A percentile compares a stretch with the other conserved stretches of the same genome.
phyloP scores from a whole-genome alignment of 1,284 basidiomycete species.

The Ceratorhiza oryzae-sativae region DNA sequence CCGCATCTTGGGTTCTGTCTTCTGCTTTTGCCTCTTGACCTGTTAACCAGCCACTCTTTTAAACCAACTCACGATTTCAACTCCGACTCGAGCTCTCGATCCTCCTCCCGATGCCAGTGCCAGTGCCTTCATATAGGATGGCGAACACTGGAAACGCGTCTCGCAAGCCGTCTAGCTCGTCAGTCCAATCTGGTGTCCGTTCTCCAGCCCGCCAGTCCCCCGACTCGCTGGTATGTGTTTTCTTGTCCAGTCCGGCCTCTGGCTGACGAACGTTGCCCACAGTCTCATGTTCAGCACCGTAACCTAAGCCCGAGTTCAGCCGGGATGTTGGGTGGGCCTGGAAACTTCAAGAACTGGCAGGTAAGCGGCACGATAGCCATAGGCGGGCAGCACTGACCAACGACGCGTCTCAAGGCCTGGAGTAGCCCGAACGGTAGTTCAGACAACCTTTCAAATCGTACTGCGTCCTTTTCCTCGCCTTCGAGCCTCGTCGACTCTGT shows the following conservation, averaged over 20 bases:
- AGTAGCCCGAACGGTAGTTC: constrained; percentile 55
- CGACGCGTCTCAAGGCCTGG: constrained; percentile 62
- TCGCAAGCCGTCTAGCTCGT: constrained; percentile 71
- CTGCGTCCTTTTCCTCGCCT: constrained; percentile 67
- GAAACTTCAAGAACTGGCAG: constrained; percentile 67
- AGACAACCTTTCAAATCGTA: constrained; percentile 57
- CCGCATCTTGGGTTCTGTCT: constrained; percentile 40
- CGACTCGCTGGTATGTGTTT: constrained; percentile 25
- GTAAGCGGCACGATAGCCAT: constrained; percentile 56
- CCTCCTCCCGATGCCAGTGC: constrained; percentile 35
- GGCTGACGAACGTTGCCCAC: not conserved
- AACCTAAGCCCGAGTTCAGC: constrained; percentile 36
- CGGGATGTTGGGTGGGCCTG: constrained; percentile 24
- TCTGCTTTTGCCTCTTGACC: constrained; percentile 41
- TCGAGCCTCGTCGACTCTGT: constrained; percentile 61
- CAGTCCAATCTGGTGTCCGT: constrained; percentile 65
- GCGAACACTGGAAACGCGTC: constrained; percentile 59
- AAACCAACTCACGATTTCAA: constrained; percentile 28
- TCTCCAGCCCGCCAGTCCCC: constrained; percentile 56
- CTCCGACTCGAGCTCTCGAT: constrained; percentile 33
- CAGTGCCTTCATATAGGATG: constrained; percentile 55
- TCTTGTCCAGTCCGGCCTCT: not conserved
- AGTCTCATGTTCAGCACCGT: constrained; percentile 22
- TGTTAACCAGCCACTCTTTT: not conserved
- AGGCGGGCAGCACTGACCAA: too few relatives aligned